Percentiles rank a stretch among this genome's conserved stretches.
phyloP scores from a whole-genome alignment of 768 basidiomycete genomes.

The Exsudoporus frostii region DNA sequence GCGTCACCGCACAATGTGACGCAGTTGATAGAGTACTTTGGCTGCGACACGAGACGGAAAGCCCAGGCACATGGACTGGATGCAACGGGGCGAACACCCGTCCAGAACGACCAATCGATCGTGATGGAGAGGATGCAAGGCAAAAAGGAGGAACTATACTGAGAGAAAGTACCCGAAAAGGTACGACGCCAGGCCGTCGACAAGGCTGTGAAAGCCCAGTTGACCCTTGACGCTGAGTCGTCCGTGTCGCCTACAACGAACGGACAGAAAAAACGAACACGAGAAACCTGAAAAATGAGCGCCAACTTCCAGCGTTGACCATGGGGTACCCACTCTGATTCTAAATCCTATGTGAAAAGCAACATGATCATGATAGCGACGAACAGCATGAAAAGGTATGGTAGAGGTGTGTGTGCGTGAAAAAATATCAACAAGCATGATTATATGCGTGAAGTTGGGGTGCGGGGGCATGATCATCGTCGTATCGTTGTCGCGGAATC shows the following conservation, averaged over 20 bases:
- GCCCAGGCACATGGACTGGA: conserved; percentile 56
- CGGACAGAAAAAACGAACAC: conserved; percentile 18
- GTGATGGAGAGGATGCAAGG: conserved; percentile 57
- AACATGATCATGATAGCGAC: conserved; percentile 3
- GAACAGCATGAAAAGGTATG: neutral
- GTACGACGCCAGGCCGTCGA: conserved; percentile 59
- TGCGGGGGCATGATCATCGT: neutral
- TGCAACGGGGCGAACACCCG: conserved; percentile 37
- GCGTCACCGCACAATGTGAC: conserved; percentile 47
- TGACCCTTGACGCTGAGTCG: neutral
- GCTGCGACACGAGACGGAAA: conserved; percentile 18
- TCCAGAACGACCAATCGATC: conserved; percentile 31
- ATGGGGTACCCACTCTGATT: neutral
- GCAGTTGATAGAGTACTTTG: conserved; percentile 46
- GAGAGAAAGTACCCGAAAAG: conserved; percentile 78
- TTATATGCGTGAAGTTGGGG: neutral
- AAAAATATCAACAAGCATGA: neutral
- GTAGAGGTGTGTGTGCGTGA: neutral
- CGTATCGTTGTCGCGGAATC: neutral
- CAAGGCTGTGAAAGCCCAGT: conserved; percentile 31
- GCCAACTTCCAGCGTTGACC: neutral
- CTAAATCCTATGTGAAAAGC: neutral
- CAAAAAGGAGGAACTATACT: conserved; percentile 67
- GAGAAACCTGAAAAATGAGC: conserved; percentile 1
- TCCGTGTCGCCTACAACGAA: neutral